These are phyloP conservation scores for Backusella liffmaniae DNA, from an alignment of 192 early-diverging fungal genomes.

Conservation along the genomic window DNA sequence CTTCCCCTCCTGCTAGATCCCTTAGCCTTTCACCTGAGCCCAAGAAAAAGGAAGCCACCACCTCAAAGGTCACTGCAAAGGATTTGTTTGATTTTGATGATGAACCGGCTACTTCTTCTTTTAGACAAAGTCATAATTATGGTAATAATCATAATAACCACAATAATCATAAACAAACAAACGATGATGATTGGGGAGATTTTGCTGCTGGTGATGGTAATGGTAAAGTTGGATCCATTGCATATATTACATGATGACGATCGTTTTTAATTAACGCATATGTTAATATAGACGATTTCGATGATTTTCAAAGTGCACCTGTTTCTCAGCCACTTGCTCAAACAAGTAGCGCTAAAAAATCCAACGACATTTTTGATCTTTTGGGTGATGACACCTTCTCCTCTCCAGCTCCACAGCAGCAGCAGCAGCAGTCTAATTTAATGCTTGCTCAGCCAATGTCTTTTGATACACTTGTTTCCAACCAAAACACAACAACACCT, in stretches of 20 bases:
- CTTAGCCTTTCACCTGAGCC: conserved; percentile 1
- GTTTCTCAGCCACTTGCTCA: conserved; percentile 19
- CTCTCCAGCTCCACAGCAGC: not conserved
- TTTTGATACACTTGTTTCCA: conserved; percentile 10
- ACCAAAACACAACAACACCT: not conserved
- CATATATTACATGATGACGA: too few species aligned
- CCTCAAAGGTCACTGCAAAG: not conserved
- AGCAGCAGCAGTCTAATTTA: conserved; percentile 11
- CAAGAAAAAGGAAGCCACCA: not conserved
- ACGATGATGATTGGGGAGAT: conserved; percentile 80
- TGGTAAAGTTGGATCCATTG: conserved; percentile 8
- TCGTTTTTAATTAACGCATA: too few species aligned
- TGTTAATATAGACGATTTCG: conserved; percentile 54
- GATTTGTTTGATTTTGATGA: conserved; percentile 76
- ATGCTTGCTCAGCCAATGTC: conserved; percentile 15
- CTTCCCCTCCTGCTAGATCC: conserved; percentile 10
- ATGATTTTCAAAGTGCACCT: conserved; percentile 64
- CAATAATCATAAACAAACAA: conserved; percentile 6
- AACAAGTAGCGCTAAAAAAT: conserved; percentile 22
- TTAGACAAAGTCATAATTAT: not conserved
- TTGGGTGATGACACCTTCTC: conserved; percentile 29
- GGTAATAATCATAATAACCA: not conserved
- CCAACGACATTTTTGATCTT: conserved; percentile 30
- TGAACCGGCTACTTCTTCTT: conserved; percentile 24
- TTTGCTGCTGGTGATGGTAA: conserved; percentile 48